phyloP scores from a whole-genome alignment of 371 early-diverging fungal genomes.

The Lichtheimia ramosa region DNA sequence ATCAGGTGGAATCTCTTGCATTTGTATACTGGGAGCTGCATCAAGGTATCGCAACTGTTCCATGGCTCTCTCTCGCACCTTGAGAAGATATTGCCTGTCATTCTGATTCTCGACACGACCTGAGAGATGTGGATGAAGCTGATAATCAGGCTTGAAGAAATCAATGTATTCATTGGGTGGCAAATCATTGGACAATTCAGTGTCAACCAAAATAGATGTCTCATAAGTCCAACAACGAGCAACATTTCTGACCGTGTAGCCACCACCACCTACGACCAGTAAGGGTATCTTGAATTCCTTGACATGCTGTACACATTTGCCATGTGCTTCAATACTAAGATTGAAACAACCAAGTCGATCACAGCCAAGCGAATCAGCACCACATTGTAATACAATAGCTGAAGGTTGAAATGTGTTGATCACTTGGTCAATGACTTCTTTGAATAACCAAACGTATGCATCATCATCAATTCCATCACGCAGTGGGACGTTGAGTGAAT shows the following conservation, averaged over 20 bases:
- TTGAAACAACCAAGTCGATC: conserved; percentile 94
- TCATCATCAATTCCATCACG: conserved; percentile 90
- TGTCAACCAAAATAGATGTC: conserved; percentile 81
- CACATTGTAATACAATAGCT: conserved; percentile 92
- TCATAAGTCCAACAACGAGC: conserved; percentile 95
- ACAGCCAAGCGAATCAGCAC: conserved; percentile 93
- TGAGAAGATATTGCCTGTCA: conserved; percentile 79
- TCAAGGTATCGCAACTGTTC: conserved; percentile 91
- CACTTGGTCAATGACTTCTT: conserved; percentile 77
- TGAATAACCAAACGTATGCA: conserved; percentile 82
- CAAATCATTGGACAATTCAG: conserved; percentile 71
- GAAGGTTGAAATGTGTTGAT: conserved; percentile 82
- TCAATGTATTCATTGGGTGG: conserved; percentile 76
- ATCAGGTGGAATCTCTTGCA: conserved; percentile 85
- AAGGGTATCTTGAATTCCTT: conserved; percentile 82
- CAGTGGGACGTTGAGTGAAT: conserved; percentile 90
- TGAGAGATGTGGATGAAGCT: conserved; percentile 77
- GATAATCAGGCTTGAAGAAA: conserved; percentile 86
- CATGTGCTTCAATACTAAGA: conserved; percentile 87
- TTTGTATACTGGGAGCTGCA: conserved; percentile 96
- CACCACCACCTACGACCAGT: conserved; percentile 93
- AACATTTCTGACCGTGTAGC: conserved; percentile 94
- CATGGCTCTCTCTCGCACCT: conserved; percentile 73
- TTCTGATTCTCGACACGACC: conserved; percentile 90
- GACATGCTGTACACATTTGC: conserved; percentile 85